Percentiles rank a stretch among this genome's conserved stretches.
phyloP scores from a whole-genome alignment of 306 rosid species.

The Trifolium pratense region DNA sequence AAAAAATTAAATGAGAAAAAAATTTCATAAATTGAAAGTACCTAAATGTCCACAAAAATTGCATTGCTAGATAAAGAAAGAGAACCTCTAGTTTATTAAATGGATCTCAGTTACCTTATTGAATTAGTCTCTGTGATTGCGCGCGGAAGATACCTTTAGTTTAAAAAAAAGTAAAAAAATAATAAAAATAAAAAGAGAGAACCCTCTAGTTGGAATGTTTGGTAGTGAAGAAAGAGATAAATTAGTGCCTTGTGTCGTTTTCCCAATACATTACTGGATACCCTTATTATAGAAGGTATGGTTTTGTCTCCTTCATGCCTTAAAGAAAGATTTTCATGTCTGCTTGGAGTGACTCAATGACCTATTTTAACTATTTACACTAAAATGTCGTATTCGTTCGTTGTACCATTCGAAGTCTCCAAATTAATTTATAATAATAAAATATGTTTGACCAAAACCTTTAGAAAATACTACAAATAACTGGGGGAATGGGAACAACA shows the following conservation, averaged over 20 bases:
- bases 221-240: constrained; percentile 14
- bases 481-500: not conserved
- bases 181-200: too few species aligned
- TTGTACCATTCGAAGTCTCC: constrained; percentile 43
- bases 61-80: constrained; percentile 35
- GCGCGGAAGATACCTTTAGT: too few species aligned
- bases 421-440: constrained; percentile 27
- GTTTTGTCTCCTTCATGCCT: constrained; percentile 15
- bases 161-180: too few species aligned
- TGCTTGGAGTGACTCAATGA: constrained; percentile 26
- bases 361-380: constrained; percentile 31
- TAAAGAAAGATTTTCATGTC: constrained; percentile 48
- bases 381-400: constrained; percentile 42
- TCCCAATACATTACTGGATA: not conserved
- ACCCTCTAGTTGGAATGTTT: constrained; percentile 7
- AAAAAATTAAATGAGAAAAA: too few species aligned
- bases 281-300: not conserved
- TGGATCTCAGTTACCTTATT: too few species aligned
- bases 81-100: too few species aligned
- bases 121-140: too few species aligned
- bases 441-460: constrained; percentile 45
- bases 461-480: not conserved
- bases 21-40: too few species aligned
- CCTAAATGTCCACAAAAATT: constrained; percentile 16
- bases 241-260: constrained; percentile 31